A percentile compares a stretch with the other conserved stretches of the same genome.
Evolutionary conservation across 2,329 filamentous ascomycete genomes (phyloP).

Genomic region (Elsinoe batatas): DNA sequence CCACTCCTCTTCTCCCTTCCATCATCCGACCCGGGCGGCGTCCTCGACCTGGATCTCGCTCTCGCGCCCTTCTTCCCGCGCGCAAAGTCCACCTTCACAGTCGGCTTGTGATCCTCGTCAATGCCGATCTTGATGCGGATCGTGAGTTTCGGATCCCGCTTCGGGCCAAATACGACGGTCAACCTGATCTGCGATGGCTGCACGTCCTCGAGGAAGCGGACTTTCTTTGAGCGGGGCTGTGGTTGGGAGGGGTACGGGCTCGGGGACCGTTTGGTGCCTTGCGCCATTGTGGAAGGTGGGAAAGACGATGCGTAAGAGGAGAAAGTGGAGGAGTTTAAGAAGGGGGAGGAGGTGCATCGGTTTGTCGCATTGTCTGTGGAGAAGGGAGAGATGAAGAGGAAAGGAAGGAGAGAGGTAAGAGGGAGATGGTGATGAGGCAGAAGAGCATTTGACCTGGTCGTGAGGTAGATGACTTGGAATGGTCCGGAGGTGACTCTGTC

Average conservation of each 20-base stretch:
- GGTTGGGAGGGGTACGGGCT: conserved; percentile 10
- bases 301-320: background rate
- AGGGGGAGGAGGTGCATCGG: background rate
- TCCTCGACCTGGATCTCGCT: background rate
- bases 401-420: background rate
- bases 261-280: conserved; percentile 9
- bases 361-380: background rate
- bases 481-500: background rate
- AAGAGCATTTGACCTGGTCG: background rate
- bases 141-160: conserved; percentile 11
- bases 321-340: conserved; percentile 2
- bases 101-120: conserved; percentile 7
- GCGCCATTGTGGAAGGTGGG: conserved; percentile 1
- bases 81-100: conserved; percentile 10
- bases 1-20: background rate
- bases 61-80: conserved; percentile 7
- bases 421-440: background rate
- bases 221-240: conserved; percentile 1
- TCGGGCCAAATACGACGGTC: conserved; percentile 14
- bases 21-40: background rate
- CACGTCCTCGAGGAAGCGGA: conserved; percentile 15
- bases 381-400: background rate
- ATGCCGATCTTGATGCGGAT: conserved; percentile 14
- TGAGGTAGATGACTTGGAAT: background rate
- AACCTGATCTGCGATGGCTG: conserved; percentile 13